Percentiles rank a stretch among this genome's conserved stretches.
phyloP scores from a whole-genome alignment of 192 early-diverging fungal species.

The Entomortierella parvispora region DNA sequence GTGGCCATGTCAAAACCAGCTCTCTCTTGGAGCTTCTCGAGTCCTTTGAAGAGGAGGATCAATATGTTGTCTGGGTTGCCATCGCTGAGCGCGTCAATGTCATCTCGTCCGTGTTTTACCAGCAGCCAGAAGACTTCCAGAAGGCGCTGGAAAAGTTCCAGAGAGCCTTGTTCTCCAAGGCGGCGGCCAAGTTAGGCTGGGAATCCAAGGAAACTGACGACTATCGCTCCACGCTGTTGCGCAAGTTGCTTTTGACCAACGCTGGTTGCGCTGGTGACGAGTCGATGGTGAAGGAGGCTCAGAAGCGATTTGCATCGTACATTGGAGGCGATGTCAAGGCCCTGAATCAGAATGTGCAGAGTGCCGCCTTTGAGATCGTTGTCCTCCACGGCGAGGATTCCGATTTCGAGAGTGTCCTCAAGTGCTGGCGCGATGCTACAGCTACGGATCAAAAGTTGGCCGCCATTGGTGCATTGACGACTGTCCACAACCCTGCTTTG shows the following conservation, averaged over 20 bases:
- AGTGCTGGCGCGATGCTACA: constrained; percentile 68
- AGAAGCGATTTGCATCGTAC: constrained; percentile 73
- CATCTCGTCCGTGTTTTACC: constrained; percentile 73
- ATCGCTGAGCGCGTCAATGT: constrained; percentile 67
- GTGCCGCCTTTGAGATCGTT: constrained; percentile 77
- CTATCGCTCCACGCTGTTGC: constrained; percentile 77
- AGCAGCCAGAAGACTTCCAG: constrained; percentile 67
- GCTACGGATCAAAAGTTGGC: constrained; percentile 75
- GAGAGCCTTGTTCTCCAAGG: constrained; percentile 77
- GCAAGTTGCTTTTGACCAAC: constrained; percentile 77
- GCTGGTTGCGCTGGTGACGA: constrained; percentile 78
- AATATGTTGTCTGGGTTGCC: constrained; percentile 83
- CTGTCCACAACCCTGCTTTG: constrained; percentile 62
- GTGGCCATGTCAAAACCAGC: constrained; percentile 82
- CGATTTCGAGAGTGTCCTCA: constrained; percentile 70
- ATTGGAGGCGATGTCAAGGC: constrained; percentile 74
- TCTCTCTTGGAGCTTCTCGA: constrained; percentile 80
- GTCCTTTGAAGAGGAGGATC: constrained; percentile 77
- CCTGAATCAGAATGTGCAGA: constrained; percentile 78
- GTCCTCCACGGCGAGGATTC: constrained; percentile 69
- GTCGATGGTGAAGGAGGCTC: constrained; percentile 70
- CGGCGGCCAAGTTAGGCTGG: constrained; percentile 82
- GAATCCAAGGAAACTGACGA: constrained; percentile 77
- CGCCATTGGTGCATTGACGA: constrained; percentile 72
- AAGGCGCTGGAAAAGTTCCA: constrained; percentile 74